Base-by-base conservation (phyloP, 140 eudicot genomes). In the Oenanthe javanica region DNA sequence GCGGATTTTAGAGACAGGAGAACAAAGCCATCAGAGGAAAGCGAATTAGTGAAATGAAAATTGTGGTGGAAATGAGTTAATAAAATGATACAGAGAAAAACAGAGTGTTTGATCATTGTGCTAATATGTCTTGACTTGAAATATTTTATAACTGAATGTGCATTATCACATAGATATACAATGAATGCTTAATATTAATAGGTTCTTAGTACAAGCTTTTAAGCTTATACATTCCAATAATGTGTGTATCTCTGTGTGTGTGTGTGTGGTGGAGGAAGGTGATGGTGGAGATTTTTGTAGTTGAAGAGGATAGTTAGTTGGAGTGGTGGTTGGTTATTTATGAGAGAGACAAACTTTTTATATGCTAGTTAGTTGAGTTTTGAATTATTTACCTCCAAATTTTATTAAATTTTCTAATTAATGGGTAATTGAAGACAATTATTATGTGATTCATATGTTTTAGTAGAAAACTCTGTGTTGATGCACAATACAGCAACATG, bases 1-100 rank as follows among this genome's bases (percentile, higher is more conserved):
- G 99, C 97, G 82, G 99, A 90, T 70, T 92, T 95, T 0, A 95
- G 59, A 5, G 99, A 88, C 79, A 95, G 92, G 8, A 95, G 85
- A 4, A 97, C 83, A 49, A 95, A 83, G 36, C 99, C 99, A 80
- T 95, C 99, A 74, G 97, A 77, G 78, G 89, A 84, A 55, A 95
- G 84, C 52, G 86, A 82, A 43, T 54, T n/a, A 3, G 74, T 76
- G 38, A 69, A 47, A 69, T 82, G 72, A 15, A 72, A 4, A 14
- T 45, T 59, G n/a, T 46, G 38, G 7, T 43, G 51, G 0, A 81
- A 7, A 49, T 31, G 27, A 57, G 51, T 48, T 76, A 76, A 48
- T 49, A 74, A 23, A 77, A 78, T 16, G 67, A 19, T 13, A 64
- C 6, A 42, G 43, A 76, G 79, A 27, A 50, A 13, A 25, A 51